Evolutionary conservation across 805 yeast genomes (phyloP).

Genomic region (Soucietia sequanensis): DNA sequence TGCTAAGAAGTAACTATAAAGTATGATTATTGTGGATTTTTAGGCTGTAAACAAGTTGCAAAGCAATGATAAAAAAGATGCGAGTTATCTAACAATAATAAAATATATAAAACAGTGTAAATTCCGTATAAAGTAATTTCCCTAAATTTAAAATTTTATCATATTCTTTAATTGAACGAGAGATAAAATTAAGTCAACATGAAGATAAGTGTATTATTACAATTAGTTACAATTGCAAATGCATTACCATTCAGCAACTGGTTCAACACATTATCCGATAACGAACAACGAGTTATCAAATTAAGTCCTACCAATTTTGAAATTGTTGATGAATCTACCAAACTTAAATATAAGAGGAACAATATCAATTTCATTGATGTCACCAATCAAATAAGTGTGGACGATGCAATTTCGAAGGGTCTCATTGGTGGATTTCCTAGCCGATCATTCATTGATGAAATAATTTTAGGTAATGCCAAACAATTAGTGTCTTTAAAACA

Average conservation of each 20-base stretch:
- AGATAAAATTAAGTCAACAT: too few relatives aligned
- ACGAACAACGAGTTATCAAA: constrained; percentile 29
- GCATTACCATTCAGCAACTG: constrained; percentile 1
- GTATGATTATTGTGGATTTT: too few relatives aligned
- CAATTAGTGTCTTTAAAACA: constrained; percentile 22
- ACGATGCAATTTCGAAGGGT: constrained; percentile 31
- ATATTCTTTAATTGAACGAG: too few relatives aligned
- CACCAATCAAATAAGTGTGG: constrained; percentile 45
- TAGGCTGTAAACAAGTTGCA: too few relatives aligned
- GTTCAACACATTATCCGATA: not conserved
- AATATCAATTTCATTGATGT: constrained; percentile 65
- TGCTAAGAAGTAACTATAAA: too few relatives aligned
- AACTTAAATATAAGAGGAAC: constrained; percentile 32
- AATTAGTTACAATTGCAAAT: not conserved
- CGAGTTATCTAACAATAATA: too few relatives aligned
- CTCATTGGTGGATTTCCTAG: constrained; percentile 14
- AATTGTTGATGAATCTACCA: constrained; percentile 36
- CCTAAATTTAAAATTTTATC: too few relatives aligned
- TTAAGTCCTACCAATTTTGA: constrained; percentile 30
- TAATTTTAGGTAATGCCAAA: constrained; percentile 22
- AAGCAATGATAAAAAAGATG: too few relatives aligned
- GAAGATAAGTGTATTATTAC: not conserved
- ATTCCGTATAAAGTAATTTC: too few relatives aligned
- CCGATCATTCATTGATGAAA: constrained; percentile 9
- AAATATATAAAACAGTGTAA: too few relatives aligned